Conservation (phyloP, 106 monocot species). For the Dioscorea zingiberensis region DNA sequence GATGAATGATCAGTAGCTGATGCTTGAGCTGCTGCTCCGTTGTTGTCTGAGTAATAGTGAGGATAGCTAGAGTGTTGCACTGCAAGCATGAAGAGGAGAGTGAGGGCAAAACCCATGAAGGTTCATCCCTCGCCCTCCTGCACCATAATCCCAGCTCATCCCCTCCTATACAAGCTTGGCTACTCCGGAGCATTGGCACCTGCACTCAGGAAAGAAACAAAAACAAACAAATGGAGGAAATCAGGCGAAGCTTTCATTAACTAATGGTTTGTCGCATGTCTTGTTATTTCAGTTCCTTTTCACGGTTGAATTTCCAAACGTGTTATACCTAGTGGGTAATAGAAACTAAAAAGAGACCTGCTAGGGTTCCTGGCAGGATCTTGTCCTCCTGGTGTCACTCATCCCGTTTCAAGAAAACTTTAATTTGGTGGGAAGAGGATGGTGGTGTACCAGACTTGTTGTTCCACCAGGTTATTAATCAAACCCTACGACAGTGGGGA, state of each 20-base stretch:
- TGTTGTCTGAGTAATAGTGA: background rate
- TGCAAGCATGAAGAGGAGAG: conserved; percentile 32
- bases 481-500: no score
- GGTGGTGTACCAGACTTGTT: no score
- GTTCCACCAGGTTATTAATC: no score
- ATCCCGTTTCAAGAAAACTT: conserved; percentile 8
- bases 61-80: conserved; percentile 23
- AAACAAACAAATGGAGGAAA: no score
- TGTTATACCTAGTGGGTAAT: no score
- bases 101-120: conserved; percentile 16
- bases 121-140: conserved; percentile 7
- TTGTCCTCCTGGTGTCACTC: background rate
- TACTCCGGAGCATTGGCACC: background rate
- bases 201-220: no score
- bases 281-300: no score
- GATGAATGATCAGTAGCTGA: conserved; percentile 17
- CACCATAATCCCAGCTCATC: no score
- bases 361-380: conserved; percentile 2
- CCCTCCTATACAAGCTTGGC: background rate
- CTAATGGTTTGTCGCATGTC: no score
- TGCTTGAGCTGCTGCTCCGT: conserved; percentile 2
- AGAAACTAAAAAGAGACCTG: background rate
- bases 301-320: no score
- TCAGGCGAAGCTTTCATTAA: no score
- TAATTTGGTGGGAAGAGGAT: background rate